phyloP scores from a whole-genome alignment of 1,139 yeast species.

The Suhomyces panamericanus region DNA sequence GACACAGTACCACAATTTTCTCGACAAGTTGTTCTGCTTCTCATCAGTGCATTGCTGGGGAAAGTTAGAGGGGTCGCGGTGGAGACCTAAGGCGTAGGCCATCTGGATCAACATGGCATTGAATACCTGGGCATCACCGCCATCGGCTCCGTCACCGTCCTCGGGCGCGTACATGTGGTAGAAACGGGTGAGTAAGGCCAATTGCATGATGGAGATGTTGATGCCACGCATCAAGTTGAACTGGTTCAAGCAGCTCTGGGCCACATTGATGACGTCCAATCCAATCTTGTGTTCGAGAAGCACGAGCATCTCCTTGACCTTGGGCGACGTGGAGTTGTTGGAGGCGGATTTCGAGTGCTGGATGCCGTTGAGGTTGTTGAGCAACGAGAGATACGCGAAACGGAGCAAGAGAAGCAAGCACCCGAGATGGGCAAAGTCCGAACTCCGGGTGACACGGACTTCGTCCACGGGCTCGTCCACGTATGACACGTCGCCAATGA shows the following conservation, averaged over 20 bases:
- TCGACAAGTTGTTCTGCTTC: constrained; percentile 31
- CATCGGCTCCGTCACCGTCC: constrained; percentile 52
- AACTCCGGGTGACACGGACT: constrained; percentile 20
- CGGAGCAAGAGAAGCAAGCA: constrained; percentile 25
- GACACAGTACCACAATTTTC: constrained; percentile 38
- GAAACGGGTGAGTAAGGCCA: constrained; percentile 38
- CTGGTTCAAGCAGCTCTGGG: constrained; percentile 39
- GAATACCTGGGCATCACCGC: constrained; percentile 44
- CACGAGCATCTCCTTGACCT: constrained; percentile 26
- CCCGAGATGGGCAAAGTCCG: constrained; percentile 29
- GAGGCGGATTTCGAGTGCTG: constrained; percentile 30
- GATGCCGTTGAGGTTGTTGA: constrained; percentile 26
- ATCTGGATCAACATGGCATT: constrained; percentile 42
- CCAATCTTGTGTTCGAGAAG: constrained; percentile 33
- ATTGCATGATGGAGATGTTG: constrained; percentile 52
- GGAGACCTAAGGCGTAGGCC: constrained; percentile 48
- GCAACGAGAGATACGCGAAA: constrained; percentile 25
- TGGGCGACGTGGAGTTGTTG: constrained; percentile 22
- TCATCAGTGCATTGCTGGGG: constrained; percentile 21
- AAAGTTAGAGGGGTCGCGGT: constrained; percentile 44
- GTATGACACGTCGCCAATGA: constrained; percentile 20
- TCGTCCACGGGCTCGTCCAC: constrained; percentile 18
- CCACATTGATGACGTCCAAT: constrained; percentile 34
- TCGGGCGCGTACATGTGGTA: constrained; percentile 52
- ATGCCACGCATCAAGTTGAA: constrained; percentile 44